Conservation (phyloP, 2,329 filamentous ascomycete genomes). For the Bipolaris sorokiniana region DNA sequence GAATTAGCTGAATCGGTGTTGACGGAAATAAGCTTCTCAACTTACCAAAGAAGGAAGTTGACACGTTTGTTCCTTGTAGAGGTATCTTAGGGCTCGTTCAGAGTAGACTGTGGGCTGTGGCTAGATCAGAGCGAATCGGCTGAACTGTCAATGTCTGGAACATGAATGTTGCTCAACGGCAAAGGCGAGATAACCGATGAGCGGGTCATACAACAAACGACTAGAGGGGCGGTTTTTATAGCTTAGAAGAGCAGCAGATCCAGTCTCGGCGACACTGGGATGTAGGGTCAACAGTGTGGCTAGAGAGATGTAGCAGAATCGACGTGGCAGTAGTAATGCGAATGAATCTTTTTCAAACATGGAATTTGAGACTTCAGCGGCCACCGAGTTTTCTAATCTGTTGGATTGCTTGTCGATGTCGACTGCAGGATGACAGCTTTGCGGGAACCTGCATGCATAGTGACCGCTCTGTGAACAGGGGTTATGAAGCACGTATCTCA, state of each 20-base stretch:
- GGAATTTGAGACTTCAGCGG: neutral
- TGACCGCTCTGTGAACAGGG: conserved; percentile 11
- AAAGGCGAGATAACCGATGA: conserved; percentile 6
- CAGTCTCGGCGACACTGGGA: neutral
- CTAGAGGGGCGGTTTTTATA: conserved; percentile 27
- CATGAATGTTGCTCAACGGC: conserved; percentile 5
- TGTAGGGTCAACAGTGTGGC: neutral
- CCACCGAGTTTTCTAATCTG: neutral
- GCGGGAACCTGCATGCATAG: conserved; percentile 15
- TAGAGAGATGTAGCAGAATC: conserved; percentile 4
- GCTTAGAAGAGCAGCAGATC: conserved; percentile 12
- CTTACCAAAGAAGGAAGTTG: conserved; percentile 1
- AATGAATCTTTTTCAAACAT: conserved; percentile 4
- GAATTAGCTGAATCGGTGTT: neutral
- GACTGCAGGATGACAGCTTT: neutral
- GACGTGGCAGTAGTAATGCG: conserved; percentile 13
- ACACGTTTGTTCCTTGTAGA: neutral
- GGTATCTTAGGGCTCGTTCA: neutral
- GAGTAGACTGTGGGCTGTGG: neutral
- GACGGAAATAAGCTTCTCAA: neutral
- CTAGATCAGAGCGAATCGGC: neutral
- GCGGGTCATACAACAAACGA: conserved; percentile 12
- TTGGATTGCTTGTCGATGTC: conserved; percentile 4
- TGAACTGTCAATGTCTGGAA: neutral
- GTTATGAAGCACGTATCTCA: conserved; percentile 9